Evolutionary conservation across 345 rosid species (phyloP).

Genomic region (Pelargonium nanum): DNA sequence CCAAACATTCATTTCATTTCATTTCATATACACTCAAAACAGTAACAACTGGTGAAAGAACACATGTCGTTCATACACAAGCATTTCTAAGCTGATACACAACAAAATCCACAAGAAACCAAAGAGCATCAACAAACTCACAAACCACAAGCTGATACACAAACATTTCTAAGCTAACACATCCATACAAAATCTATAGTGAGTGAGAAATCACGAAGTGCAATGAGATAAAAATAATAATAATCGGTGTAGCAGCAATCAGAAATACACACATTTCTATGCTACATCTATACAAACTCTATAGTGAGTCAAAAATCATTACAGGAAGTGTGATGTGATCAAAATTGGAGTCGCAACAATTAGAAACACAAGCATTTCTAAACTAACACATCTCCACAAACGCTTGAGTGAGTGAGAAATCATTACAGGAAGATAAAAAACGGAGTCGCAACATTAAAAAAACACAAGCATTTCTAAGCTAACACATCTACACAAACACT

Average conservation of each 20-base stretch:
- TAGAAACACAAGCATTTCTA: conserved; percentile 52
- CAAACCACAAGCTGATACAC: no score
- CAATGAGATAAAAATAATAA: conserved; percentile 68
- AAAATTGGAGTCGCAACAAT: conserved; percentile 35
- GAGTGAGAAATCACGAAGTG: conserved; percentile 28
- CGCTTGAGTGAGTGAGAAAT: not conserved
- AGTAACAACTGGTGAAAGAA: no score
- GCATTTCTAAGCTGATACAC: no score
- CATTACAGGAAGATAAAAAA: conserved; percentile 55
- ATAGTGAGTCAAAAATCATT: not conserved
- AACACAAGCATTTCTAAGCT: no score
- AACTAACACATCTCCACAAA: no score
- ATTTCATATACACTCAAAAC: no score
- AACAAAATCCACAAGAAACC: not conserved
- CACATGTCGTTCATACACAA: no score
- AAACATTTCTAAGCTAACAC: not conserved
- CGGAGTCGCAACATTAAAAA: conserved; percentile 34
- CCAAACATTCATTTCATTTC: no score
- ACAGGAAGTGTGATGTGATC: conserved; percentile 70
- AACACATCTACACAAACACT: no score
- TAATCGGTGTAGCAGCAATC: conserved; percentile 38
- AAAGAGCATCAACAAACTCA: not conserved
- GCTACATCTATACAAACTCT: no score
- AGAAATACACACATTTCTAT: conserved; percentile 21
- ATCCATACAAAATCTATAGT: not conserved